Evolutionary conservation across 1,284 basidiomycete species (phyloP).

Genomic region (Ceratobasidium sp.): DNA sequence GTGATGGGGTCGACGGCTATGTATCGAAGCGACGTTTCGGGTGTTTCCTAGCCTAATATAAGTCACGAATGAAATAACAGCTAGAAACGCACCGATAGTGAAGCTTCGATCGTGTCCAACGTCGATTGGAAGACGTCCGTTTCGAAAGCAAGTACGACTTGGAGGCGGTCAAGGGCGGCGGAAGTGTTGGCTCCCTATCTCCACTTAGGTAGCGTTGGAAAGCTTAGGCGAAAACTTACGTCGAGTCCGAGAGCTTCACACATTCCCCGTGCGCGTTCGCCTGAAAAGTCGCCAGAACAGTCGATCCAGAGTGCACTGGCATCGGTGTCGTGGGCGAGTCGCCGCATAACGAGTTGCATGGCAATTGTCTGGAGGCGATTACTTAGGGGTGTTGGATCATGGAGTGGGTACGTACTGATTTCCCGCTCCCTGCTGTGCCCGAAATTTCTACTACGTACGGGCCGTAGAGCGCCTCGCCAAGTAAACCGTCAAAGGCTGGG

Average conservation of each 20-base stretch:
- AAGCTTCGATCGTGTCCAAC: constrained; percentile 55
- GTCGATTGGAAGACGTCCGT: constrained; percentile 59
- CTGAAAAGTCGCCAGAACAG: constrained; percentile 68
- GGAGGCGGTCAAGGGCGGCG: constrained; percentile 51
- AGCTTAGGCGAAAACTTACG: constrained; percentile 30
- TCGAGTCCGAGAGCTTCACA: constrained; percentile 51
- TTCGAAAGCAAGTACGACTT: constrained; percentile 65
- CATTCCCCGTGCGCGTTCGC: constrained; percentile 57
- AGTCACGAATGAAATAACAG: constrained; percentile 35
- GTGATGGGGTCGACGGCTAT: constrained; percentile 72
- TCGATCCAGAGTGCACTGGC: constrained; percentile 70
- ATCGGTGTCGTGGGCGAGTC: constrained; percentile 53
- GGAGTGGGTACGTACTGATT: constrained; percentile 59
- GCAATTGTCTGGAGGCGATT: constrained; percentile 57
- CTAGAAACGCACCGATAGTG: constrained; percentile 46
- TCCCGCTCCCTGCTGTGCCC: constrained; percentile 65
- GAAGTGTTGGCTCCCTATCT: background rate
- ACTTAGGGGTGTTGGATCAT: background rate
- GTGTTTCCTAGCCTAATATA: constrained; percentile 20
- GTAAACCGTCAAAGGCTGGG: constrained; percentile 57
- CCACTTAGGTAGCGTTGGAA: constrained; percentile 44
- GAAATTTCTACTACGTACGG: constrained; percentile 66
- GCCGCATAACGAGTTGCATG: constrained; percentile 61
- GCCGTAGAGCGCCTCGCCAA: constrained; percentile 54
- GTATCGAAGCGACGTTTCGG: constrained; percentile 49